Conservation (phyloP, 225 moss, liverwort and hornwort species). For the Pleurozium schreberi region DNA sequence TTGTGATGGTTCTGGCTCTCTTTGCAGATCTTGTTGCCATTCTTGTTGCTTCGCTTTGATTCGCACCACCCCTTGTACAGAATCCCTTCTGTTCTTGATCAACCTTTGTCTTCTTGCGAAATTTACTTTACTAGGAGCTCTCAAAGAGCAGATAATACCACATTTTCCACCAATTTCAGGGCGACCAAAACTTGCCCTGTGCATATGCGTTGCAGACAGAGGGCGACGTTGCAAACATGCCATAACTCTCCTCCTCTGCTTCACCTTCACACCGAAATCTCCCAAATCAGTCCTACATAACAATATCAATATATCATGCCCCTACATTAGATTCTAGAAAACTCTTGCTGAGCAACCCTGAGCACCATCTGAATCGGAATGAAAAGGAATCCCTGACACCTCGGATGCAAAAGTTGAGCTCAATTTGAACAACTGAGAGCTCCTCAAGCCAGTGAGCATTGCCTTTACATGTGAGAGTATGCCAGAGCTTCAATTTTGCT, state of each 20-base stretch:
- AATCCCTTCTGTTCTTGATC: not conserved
- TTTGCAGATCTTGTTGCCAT: conserved; percentile 20
- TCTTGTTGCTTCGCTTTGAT: conserved; percentile 11
- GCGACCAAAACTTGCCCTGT: not conserved
- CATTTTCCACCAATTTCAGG: not conserved
- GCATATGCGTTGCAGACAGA: conserved; percentile 9
- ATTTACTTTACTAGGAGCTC: not conserved
- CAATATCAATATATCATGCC: not conserved
- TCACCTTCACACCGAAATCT: conserved; percentile 13
- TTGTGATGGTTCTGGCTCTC: conserved; percentile 1
- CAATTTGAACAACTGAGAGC: not conserved
- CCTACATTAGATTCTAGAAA: not conserved
- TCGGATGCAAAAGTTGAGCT: not conserved
- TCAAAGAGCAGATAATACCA: not conserved
- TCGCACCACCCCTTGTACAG: not conserved
- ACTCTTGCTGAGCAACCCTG: not conserved
- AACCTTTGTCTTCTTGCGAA: not conserved
- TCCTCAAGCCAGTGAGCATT: not conserved
- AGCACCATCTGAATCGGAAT: not conserved
- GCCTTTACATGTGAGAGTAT: not conserved
- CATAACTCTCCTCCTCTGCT: conserved; percentile 17
- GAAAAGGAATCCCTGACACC: not conserved
- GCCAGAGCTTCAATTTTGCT: not conserved
- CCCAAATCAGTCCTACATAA: not conserved
- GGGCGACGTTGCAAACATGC: conserved; percentile 42